Base-by-base conservation (phyloP, 257 asterid species). In the Jacaranda copaia region DNA sequence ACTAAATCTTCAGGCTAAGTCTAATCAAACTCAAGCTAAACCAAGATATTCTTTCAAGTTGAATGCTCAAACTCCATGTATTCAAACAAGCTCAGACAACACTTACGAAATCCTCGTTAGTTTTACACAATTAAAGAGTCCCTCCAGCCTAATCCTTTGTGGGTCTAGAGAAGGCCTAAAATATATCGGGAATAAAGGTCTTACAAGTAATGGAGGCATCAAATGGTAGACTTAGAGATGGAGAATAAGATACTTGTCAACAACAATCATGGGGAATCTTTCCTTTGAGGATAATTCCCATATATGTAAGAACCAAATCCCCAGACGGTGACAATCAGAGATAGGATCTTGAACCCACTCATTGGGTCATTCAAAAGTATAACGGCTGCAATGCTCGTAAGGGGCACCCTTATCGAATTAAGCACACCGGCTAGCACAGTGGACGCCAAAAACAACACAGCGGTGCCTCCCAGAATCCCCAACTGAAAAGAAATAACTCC, bases 281-380 rank as follows among this genome's bases (percentile, higher is more conserved):
- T 82, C 38, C 48, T 82, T 43, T 45, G 73, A 8, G 85, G 78
- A 58, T 85, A 89, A 74, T 82, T 91, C 65, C 97, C 97, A 76
- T 91, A 91, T 13, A 93, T 84, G 57, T 91, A 94, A 59, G 88
- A 89, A 56, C 86, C 92, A 77, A 94, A 94, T 62, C 99, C 99
- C 99, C 99, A 94, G 60, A 92, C 92, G 61, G 98, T 89, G 61
- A 92, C 81, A 7, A 86, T 19, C 82, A 94, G 20, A 39, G 98
- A 91, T 19, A 92, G 53, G 59, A 92, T 94, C 96, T 94, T 92
- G 90, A 94, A 91, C 58, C 99, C 97, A 19, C 97, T 94, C 99
- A 92, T 92, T 3, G 98, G 97, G 48, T 92, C 99, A 3, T 85
- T 72, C 83, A 91, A 60, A 59, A 92, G 60, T 49, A 84, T 65